Base-by-base conservation (phyloP, 139 green algal species). In the Chlorella sp. region DNA sequence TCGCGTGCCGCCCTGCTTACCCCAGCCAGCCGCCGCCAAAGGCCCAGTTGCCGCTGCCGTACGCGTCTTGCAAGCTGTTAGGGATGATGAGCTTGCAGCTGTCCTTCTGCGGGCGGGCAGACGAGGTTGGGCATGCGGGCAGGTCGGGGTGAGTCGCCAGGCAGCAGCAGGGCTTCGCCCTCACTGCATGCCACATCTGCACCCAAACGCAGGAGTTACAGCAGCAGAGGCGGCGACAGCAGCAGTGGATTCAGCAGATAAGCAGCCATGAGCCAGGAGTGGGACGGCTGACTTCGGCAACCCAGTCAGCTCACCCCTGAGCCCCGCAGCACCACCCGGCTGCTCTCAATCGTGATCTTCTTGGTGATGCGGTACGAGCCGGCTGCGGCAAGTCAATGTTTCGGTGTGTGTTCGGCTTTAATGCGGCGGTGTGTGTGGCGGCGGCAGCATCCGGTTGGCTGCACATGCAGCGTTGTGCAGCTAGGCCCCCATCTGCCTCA, bases 21-120 rank as follows among this genome's bases (percentile, higher is more conserved):
- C 77, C 73, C 38, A 83, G 40, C 40, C 40, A 83, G 40, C 26
- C 77, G 77, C 77, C 77, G 40, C 43, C 41, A 48, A 83, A 83
- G 30, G 77, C 77, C 77, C 77, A 83, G 32, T 43, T 44, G 40
- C 60, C 30, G 60, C 30, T 60, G 30, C 77, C 77, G 40, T 83
- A 83, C 58, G 74, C 77, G 6, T 64, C 30, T 22, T 69, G 13
- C 7, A 83, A 60, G 7, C 60, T 64, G 4, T 74, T 64, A 3
- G 77, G 77, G 26, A 83, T 44, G 60, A 60, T 74, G 30, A 83
- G 77, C 7, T 43, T 69, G 76, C 58, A 69, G 67, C 64, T 56
- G 58, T 58, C 60, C 28, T 36, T n/a, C 77, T 74, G 77, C 77
- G 62, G 13, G 24, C 2, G 16, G 14, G 41, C 28, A 73, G 40